Conservation (phyloP, 306 rosid genomes). For the Clitoria ternatea region DNA sequence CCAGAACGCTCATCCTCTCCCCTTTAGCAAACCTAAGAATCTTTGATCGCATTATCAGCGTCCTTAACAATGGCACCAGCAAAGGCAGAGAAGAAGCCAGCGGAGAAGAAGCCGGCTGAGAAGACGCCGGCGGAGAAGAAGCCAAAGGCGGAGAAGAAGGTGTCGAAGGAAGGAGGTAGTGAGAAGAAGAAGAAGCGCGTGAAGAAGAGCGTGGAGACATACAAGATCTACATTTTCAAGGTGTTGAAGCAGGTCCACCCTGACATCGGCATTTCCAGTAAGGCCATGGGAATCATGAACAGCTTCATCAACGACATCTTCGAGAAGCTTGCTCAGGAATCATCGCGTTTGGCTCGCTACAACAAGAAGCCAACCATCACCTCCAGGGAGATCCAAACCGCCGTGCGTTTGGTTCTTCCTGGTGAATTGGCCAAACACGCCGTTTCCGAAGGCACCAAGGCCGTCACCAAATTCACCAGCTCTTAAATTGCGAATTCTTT, state of each 20-base stretch:
- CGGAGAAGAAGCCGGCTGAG: constrained; percentile 58
- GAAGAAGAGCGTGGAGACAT: constrained; percentile 66
- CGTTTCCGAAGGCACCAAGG: constrained; percentile 78
- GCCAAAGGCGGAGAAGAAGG: constrained; percentile 73
- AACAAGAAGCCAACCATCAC: constrained; percentile 80
- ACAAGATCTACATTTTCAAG: constrained; percentile 85
- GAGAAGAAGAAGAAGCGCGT: constrained; percentile 65
- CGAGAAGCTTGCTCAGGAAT: constrained; percentile 76
- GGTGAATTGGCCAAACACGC: constrained; percentile 83
- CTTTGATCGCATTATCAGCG: too few relatives aligned
- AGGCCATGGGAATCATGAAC: constrained; percentile 87
- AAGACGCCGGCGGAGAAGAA: constrained; percentile 61
- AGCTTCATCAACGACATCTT: constrained; percentile 74
- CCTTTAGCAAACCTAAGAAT: too few relatives aligned
- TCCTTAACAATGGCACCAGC: constrained; percentile 52
- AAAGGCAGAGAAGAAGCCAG: constrained; percentile 72
- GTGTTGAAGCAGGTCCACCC: constrained; percentile 77
- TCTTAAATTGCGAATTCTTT: constrained; percentile 27
- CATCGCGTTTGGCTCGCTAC: constrained; percentile 58
- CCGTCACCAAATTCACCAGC: constrained; percentile 72
- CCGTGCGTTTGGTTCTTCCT: constrained; percentile 66
- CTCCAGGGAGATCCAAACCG: constrained; percentile 70
- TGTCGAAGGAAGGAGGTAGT: constrained; percentile 58
- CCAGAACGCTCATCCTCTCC: not conserved
- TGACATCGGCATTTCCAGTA: constrained; percentile 72